Base-by-base conservation (phyloP, 2,329 filamentous ascomycete species). In the Xylariaceae sp. region DNA sequence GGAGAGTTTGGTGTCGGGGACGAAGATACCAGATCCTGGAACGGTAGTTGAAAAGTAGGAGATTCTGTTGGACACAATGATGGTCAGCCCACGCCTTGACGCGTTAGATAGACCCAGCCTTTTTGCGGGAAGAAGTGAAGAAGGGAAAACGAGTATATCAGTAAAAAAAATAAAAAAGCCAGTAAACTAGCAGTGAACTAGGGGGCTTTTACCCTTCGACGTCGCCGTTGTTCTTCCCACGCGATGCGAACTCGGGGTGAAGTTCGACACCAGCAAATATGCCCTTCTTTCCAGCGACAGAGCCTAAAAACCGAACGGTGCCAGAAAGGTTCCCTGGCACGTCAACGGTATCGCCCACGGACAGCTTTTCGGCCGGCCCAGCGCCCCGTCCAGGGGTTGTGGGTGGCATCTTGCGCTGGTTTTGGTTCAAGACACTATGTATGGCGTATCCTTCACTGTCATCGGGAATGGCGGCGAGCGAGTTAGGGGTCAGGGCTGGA, bases 221-320 rank as follows among this genome's bases (percentile, higher is more conserved):
- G 64, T 95, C 90, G 49, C 93, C 93, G 57, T 79, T 94, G 61
- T 98, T 98, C 73, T 98, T 98, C 26, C 93, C 93, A 60, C 85
- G 80, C 38, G 75, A 65, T 26, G 89, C 87, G 69, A 85, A 94
- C 52, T 95, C 87, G 39, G 79, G 72, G 56, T 84, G 81, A 49
- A 98, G 74, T 65, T 98, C 93, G 28, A 98, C 87, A 34, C 93
- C 93, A 24, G 88, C 89, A 71, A 98, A 98, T 16, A 79, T 78
- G 38, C 93, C 93, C 53, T 86, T 89, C 71, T 95, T 96, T 49
- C 90, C 90, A 54, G 83, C 79, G 31, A 98, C 91, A 30, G 74
- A 73, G 34, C 93, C 93, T 47, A 97, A 73, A 61, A 95, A 98
- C 61, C 87, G 91, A 52, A 97, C 83, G 2, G 81, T 85, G 37